Conservation (phyloP, 2,329 filamentous ascomycete species). For the Albifimbria verrucaria region DNA sequence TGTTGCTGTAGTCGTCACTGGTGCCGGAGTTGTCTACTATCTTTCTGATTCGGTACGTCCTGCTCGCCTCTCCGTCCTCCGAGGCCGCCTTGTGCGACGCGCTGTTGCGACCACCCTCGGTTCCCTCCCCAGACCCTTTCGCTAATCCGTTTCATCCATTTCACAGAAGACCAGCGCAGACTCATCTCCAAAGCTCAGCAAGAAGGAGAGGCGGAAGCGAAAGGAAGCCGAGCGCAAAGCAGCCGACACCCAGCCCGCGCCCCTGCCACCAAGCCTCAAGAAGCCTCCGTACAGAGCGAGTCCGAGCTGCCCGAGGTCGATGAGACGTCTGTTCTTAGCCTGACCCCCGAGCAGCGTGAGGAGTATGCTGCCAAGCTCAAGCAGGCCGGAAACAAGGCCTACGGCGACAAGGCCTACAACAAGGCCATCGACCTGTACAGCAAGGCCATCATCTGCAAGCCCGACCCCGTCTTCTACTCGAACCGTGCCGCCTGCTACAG, state of each 20-base stretch:
- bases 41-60: constrained; percentile 58
- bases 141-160: not conserved
- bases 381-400: constrained; percentile 93
- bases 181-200: constrained; percentile 69
- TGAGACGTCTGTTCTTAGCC: constrained; percentile 50
- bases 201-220: constrained; percentile 85
- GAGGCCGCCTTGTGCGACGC: not conserved
- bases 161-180: constrained; percentile 41
- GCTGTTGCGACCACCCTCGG: not conserved
- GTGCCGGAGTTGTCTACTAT: constrained; percentile 92
- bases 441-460: constrained; percentile 94
- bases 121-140: constrained; percentile 3
- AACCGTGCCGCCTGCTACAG: constrained; percentile 98
- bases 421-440: constrained; percentile 92
- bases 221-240: constrained; percentile 71
- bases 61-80: not conserved
- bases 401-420: constrained; percentile 90
- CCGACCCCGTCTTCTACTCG: constrained; percentile 97
- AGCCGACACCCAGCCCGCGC: constrained; percentile 38
- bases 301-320: constrained; percentile 69
- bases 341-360: constrained; percentile 68
- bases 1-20: constrained; percentile 85
- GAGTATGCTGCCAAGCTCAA: constrained; percentile 90
- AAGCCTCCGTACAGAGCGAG: constrained; percentile 52
- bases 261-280: constrained; percentile 41